phyloP scores from a whole-genome alignment of 345 rosid genomes.

The Reutealis trisperma region DNA sequence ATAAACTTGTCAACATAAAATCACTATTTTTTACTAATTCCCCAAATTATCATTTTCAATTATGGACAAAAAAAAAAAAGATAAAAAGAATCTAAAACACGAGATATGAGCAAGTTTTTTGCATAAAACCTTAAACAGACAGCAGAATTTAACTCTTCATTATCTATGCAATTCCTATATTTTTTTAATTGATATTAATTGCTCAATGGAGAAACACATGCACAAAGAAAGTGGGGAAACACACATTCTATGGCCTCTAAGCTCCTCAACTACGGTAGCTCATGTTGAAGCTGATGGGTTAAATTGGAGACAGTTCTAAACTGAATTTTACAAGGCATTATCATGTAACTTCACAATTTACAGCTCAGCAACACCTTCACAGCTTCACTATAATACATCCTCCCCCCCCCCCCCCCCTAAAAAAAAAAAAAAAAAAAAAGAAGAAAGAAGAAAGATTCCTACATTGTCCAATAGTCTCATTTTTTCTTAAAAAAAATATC shows the following conservation, averaged over 20 bases:
- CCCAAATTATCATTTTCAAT: neutral
- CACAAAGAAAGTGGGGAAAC: neutral
- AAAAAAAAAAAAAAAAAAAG: no score
- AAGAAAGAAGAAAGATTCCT: no score
- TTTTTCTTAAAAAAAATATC: neutral
- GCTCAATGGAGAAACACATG: neutral
- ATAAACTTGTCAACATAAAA: neutral
- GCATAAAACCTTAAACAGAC: neutral
- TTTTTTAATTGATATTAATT: no score
- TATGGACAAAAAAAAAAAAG: neutral
- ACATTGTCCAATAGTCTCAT: no score
- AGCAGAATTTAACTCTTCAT: neutral
- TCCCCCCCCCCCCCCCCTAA: no score
- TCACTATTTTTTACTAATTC: neutral
- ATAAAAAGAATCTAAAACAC: neutral
- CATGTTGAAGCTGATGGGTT: neutral
- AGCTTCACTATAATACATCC: no score
- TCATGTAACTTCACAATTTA: neutral
- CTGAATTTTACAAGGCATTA: neutral
- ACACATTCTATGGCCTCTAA: neutral
- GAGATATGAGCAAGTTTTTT: neutral
- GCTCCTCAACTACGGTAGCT: neutral
- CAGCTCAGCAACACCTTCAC: neutral
- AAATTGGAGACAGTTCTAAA: neutral
- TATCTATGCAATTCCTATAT: no score